Conservation (phyloP, 1,139 yeast species). For the Pichia sp. region DNA sequence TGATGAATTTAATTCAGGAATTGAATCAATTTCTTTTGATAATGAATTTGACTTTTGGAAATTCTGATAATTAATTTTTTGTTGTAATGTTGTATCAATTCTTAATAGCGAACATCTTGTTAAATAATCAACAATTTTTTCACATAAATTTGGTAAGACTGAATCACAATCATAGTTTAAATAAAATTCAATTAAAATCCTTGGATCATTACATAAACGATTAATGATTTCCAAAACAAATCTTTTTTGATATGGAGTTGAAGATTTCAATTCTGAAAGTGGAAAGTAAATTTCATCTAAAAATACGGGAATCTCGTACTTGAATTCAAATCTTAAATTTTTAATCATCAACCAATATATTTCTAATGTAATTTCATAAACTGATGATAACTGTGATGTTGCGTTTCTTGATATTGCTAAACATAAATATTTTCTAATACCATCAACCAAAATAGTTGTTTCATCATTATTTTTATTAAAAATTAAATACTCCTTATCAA, state of each 20-base stretch:
- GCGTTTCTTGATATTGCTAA: slow-evolving; percentile 85
- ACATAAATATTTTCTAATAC: slow-evolving; percentile 80
- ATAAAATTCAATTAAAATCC: slow-evolving; percentile 86
- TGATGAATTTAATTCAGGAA: slow-evolving; percentile 71
- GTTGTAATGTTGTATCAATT: slow-evolving; percentile 58
- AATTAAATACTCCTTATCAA: slow-evolving; percentile 58
- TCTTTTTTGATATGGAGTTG: slow-evolving; percentile 88
- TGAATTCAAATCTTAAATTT: slow-evolving; percentile 79
- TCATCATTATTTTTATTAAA: slow-evolving; percentile 53
- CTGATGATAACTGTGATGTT: slow-evolving; percentile 85
- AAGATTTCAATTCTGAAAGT: slow-evolving; percentile 83
- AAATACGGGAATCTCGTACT: slow-evolving; percentile 88
- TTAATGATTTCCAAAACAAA: slow-evolving; percentile 74
- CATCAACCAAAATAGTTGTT: slow-evolving; percentile 61
- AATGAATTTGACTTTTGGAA: slow-evolving; percentile 56
- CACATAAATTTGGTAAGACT: slow-evolving; percentile 78
- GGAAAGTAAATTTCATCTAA: slow-evolving; percentile 92
- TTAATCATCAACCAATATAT: slow-evolving; percentile 86
- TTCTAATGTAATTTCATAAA: slow-evolving; percentile 85
- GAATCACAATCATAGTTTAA: slow-evolving; percentile 93
- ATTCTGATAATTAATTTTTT: slow-evolving; percentile 60
- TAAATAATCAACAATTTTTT: slow-evolving; percentile 68
- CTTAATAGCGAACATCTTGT: slow-evolving; percentile 67
- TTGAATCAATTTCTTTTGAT: slow-evolving; percentile 64
- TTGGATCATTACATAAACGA: slow-evolving; percentile 79